phyloP scores from a whole-genome alignment of 345 rosid genomes.

The Syzygium aromaticum region DNA sequence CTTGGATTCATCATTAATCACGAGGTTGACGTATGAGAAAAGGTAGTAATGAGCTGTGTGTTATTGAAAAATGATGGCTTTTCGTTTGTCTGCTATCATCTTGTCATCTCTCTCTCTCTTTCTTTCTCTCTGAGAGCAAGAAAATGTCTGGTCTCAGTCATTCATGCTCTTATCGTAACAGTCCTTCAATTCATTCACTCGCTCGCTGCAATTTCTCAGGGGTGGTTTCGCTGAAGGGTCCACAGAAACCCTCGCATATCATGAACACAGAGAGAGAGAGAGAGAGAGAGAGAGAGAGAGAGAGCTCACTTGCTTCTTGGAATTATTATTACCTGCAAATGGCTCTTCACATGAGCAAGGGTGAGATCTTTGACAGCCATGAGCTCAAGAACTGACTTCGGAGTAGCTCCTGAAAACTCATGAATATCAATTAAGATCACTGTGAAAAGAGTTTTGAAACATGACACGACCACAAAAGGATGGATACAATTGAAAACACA shows the following conservation, averaged over 20 bases:
- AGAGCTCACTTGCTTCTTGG: background rate
- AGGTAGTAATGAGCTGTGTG: slow-evolving; percentile 27
- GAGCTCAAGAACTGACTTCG: slow-evolving; percentile 84
- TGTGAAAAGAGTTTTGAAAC: background rate
- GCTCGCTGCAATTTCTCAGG: slow-evolving; percentile 25
- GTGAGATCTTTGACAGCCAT: slow-evolving; percentile 92
- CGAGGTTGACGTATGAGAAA: slow-evolving; percentile 45
- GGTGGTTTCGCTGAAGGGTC: slow-evolving; percentile 16
- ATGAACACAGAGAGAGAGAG: no score
- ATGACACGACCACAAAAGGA: background rate
- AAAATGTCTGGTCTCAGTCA: slow-evolving; percentile 11
- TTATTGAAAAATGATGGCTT: slow-evolving; percentile 81
- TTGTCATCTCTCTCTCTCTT: slow-evolving; percentile 1
- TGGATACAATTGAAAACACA: background rate
- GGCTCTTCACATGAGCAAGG: slow-evolving; percentile 87
- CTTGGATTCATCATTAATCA: slow-evolving; percentile 36
- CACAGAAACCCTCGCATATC: background rate
- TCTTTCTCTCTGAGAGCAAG: slow-evolving; percentile 16
- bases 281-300: background rate
- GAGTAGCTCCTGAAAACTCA: slow-evolving; percentile 65
- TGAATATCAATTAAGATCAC: background rate
- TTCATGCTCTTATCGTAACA: slow-evolving; percentile 11
- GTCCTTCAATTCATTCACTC: slow-evolving; percentile 21
- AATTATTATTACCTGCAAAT: slow-evolving; percentile 55
- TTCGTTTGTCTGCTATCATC: slow-evolving; percentile 31